Base-by-base conservation (phyloP, 352 stramenopile genomes). In the Phytophthora litchii region DNA sequence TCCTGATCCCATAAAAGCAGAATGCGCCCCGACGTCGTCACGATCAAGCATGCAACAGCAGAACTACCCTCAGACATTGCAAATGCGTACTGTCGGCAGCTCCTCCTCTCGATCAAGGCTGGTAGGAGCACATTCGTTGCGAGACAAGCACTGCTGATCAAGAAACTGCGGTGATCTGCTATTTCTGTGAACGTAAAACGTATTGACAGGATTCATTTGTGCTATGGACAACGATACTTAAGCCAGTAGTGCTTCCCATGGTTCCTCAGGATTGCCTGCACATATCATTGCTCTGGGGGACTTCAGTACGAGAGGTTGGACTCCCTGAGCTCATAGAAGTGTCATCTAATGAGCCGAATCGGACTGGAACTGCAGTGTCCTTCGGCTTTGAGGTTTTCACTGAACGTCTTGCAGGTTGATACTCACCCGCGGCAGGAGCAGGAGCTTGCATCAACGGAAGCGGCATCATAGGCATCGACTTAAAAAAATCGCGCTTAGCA, bases 1-100 rank as follows among this genome's bases (percentile, higher is more conserved):
- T 80, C 73, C 3, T 67, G 57, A 35, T 88, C 75, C 48, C 60
- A 83, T 29, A 82, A 67, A 35, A 89, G 19, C 14, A 89, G 56
- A 10, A 76, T 55, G 8, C 55, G 66, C 6, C 80, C 77, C 6
- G 74, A 76, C 9, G 73, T 76, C 19, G 80, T 89, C 21, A 81
- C 60, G 8, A 85, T 44, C n/a, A 89, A 47, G 36, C 77, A 88
- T 32, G 68, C 75, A 13, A 70, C 59, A n/a, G 38, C 52, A 3
- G 45, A 54, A 13, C 31, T 47, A 23, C 29, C 29, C 17, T 67
- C 59, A 9, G 37, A 12, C 59, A 67, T 67, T 43, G 23, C 5
- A 3, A 27, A n/a, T n/a, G 23, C 23, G 23, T 27, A 27, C 20
- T 41, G 29, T 27, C 38, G n/a, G 1, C 10, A 35, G 42, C 20